Evolutionary conservation across 257 asterid species (phyloP), one percentile per base, ranked within the genome.

Genomic region (Solanum etuberosum): DNA sequence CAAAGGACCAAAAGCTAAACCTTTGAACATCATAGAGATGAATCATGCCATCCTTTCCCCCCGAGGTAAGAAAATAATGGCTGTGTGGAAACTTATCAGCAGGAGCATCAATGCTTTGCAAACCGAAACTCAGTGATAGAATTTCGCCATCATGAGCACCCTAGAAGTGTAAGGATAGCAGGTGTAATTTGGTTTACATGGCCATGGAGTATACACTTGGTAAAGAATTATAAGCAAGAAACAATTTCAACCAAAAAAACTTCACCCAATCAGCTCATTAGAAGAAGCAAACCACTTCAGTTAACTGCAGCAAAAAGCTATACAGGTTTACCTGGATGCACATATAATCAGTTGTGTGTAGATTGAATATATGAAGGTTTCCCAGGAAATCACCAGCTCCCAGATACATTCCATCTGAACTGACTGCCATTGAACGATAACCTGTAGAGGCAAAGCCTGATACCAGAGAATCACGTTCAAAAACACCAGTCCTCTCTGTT

Each of bases 351-450:
- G 89, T 92, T 35, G 94, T 90, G 78, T 74, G 43, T 37, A 94
- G 85, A 89, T 94, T 87, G 86, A 92, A 92, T 90, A 93, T 85
- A 90, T 93, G 96, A 87, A 94, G 89, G 90, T 93, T 92, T 90
- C 98, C 98, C 78, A 35, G 89, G 91, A 91, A 90, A 90, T 94
- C 96, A 91, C 98, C 96, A 85, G 95, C 95, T 85, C 95, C 96
- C 87, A 94, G 91, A 91, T 91, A 89, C 90, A 89, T 90, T 90
- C 96, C 97, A 88, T 93, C 95, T 76, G 96, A 92, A 91, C 95
- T 94, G 81, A 92, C 91, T 68, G 95, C 93, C 94, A 93, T 91
- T 73, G 96, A 91, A 85, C 93, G 91, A 89, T 93, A 92, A 87
- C 93, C 96, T 13, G 91, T 89, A 84, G 92, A 85, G 42, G 90